These are phyloP conservation scores for Aspergillus calidoustus DNA, from an alignment of 2,329 filamentous ascomycete species.

Conservation along the genomic window DNA sequence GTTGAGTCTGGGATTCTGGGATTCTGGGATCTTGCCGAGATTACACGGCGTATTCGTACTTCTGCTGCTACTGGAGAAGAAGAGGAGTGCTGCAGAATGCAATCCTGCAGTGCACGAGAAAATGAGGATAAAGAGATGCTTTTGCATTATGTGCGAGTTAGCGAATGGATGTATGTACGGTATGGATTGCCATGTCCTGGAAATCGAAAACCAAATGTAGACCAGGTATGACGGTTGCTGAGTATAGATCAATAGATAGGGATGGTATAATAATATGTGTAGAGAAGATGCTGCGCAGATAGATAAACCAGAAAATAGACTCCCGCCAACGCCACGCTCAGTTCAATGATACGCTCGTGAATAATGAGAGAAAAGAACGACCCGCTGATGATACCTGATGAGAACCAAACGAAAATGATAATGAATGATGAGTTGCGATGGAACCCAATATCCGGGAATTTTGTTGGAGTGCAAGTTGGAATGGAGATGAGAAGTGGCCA, in stretches of 20 bases:
- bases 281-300: background rate
- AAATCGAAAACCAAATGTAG: background rate
- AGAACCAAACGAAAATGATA: conserved; percentile 20
- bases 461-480: background rate
- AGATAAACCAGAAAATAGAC: conserved; percentile 18
- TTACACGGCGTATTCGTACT: background rate
- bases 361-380: conserved; percentile 14
- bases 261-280: background rate
- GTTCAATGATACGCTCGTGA: conserved; percentile 23
- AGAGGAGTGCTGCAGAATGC: background rate
- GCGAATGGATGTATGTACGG: too few relatives aligned
- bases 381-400: conserved; percentile 8
- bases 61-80: background rate
- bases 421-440: conserved; percentile 3
- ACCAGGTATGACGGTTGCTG: background rate
- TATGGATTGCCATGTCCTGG: background rate
- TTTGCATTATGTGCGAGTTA: background rate
- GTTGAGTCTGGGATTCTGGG: too few relatives aligned
- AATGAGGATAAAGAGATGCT: background rate
- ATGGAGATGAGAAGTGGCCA: background rate
- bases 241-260: background rate
- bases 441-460: background rate
- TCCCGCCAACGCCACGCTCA: conserved; percentile 30
- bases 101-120: background rate
- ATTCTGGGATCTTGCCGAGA: background rate